Percentiles rank a stretch among this genome's conserved stretches.
Evolutionary conservation across 306 rosid species (phyloP).

Genomic region (Rosa persica): DNA sequence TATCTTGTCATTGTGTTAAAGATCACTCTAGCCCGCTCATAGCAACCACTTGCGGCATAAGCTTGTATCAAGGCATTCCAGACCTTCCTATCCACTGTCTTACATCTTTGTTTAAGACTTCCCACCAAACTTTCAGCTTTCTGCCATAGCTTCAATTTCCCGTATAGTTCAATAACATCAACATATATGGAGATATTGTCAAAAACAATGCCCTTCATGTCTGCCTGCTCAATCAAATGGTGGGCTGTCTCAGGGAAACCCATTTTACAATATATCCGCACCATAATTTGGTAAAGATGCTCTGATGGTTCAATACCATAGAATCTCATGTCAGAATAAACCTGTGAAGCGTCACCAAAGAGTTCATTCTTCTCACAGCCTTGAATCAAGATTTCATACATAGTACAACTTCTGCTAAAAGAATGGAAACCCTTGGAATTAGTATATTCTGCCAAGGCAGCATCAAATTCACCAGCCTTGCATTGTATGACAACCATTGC

Average conservation of each 20-base stretch:
- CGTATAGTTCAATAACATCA: constrained; percentile 69
- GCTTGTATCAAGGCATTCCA: constrained; percentile 95
- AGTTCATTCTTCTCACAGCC: constrained; percentile 71
- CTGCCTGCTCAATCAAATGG: constrained; percentile 63
- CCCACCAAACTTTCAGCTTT: constrained; percentile 92
- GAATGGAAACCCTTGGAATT: constrained; percentile 52
- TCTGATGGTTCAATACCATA: constrained; percentile 64
- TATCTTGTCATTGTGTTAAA: constrained; percentile 92
- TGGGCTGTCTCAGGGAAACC: constrained; percentile 92
- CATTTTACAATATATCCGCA: constrained; percentile 57
- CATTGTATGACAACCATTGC: constrained; percentile 75
- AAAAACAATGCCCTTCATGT: constrained; percentile 43
- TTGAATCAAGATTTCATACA: constrained; percentile 71
- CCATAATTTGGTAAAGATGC: constrained; percentile 61
- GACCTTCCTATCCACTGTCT: constrained; percentile 64
- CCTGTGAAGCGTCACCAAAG: constrained; percentile 66
- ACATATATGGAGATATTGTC: constrained; percentile 42
- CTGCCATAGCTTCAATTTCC: constrained; percentile 83
- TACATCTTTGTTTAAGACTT: constrained; percentile 49
- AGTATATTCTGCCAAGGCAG: constrained; percentile 72
- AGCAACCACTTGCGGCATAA: constrained; percentile 81
- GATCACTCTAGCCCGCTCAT: constrained; percentile 89
- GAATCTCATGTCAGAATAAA: constrained; percentile 88
- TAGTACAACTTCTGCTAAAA: constrained; percentile 50
- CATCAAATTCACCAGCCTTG: constrained; percentile 68